phyloP scores from a whole-genome alignment of 78 protist species.

The Polysphondylium violaceum region DNA sequence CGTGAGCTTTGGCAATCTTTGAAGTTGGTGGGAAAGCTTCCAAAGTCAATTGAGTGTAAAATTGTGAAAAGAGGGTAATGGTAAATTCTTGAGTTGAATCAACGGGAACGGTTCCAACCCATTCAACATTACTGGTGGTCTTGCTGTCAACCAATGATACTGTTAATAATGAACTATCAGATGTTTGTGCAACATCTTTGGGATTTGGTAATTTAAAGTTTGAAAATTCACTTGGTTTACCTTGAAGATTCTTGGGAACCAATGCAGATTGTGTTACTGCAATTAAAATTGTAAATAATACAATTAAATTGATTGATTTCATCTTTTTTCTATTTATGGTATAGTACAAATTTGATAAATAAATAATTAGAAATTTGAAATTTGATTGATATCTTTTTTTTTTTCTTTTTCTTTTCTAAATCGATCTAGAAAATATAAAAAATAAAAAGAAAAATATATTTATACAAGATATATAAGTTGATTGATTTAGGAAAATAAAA shows the following conservation, averaged over 20 bases:
- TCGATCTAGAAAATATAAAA: too few relatives aligned
- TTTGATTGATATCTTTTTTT: too few relatives aligned
- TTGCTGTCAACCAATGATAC: constrained; percentile 2
- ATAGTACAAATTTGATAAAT: too few relatives aligned
- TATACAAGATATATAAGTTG: too few relatives aligned
- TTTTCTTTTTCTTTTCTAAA: too few relatives aligned
- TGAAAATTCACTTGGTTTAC: constrained; percentile 53
- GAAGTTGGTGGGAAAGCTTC: constrained; percentile 50
- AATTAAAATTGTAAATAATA: constrained; percentile 2
- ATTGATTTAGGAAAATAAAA: too few relatives aligned
- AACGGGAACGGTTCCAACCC: constrained; percentile 63
- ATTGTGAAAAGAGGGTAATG: constrained; percentile 20
- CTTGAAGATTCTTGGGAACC: constrained; percentile 56
- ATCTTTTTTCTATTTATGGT: too few relatives aligned
- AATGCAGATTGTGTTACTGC: neutral
- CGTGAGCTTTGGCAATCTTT: neutral
- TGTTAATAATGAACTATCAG: constrained; percentile 28
- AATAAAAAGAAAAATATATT: too few relatives aligned
- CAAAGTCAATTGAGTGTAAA: neutral
- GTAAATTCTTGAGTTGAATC: constrained; percentile 42
- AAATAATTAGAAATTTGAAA: too few relatives aligned
- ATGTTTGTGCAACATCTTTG: constrained; percentile 40
- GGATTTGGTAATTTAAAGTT: constrained; percentile 49
- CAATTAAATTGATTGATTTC: constrained; percentile 10
- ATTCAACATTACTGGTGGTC: constrained; percentile 17